Evolutionary conservation across 129 eudicot genomes (phyloP).

Genomic region (Centaurea solstitialis): DNA sequence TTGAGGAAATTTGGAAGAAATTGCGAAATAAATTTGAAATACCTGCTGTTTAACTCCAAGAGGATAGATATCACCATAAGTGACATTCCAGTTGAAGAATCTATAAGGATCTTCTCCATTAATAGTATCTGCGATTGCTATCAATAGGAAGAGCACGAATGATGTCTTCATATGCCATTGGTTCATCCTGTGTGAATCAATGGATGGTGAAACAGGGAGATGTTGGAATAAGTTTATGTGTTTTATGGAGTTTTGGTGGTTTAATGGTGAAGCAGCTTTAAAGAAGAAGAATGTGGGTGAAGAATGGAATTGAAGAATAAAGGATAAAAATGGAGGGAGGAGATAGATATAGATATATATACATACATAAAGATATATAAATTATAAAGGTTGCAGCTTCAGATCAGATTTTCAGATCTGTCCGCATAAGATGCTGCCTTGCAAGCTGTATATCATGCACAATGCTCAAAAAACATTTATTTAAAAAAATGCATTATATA

Average conservation of each 20-base stretch:
- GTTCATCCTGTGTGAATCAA: conserved; percentile 20
- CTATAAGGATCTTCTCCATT: conserved; percentile 60
- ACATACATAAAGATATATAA: conserved; percentile 13
- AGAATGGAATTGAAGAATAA: conserved; percentile 10
- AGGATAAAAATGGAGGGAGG: not conserved
- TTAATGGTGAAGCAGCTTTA: not conserved
- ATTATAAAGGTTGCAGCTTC: not conserved
- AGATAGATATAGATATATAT: not conserved
- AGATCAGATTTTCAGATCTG: conserved; percentile 33
- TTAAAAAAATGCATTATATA: no score
- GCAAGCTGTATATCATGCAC: conserved; percentile 20
- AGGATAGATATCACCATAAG: conserved; percentile 74
- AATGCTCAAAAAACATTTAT: not conserved
- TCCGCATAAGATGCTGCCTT: conserved; percentile 18
- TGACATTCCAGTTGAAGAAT: conserved; percentile 64
- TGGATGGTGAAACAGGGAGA: not conserved
- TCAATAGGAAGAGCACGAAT: conserved; percentile 23
- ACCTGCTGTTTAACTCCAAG: conserved; percentile 74
- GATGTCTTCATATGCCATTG: conserved; percentile 16
- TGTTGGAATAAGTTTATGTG: not conserved
- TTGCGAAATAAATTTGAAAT: not conserved
- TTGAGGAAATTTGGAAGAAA: not conserved
- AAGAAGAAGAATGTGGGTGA: not conserved
- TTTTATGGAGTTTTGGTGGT: not conserved
- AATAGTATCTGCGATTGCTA: conserved; percentile 2